These are phyloP conservation scores for Phoma sp. DNA, from an alignment of 2,329 filamentous ascomycete species.

Conservation along the genomic window DNA sequence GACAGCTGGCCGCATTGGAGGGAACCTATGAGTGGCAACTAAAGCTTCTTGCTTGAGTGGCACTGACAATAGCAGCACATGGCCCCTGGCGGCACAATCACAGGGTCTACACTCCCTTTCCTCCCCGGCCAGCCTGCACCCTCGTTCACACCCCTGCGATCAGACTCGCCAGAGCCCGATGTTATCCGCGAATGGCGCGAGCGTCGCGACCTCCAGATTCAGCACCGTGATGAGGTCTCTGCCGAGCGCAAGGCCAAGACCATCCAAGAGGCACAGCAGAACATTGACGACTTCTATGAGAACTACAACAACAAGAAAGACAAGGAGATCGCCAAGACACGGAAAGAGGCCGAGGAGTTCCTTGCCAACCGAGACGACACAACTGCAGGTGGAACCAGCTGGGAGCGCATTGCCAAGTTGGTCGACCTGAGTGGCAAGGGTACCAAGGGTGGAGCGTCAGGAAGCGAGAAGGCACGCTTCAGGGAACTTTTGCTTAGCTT, in stretches of 20 bases:
- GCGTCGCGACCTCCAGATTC: slow-evolving; percentile 80
- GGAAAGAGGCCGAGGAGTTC: slow-evolving; percentile 93
- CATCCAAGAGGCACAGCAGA: slow-evolving; percentile 85
- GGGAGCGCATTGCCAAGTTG: slow-evolving; percentile 97
- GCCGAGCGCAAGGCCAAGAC: slow-evolving; percentile 83
- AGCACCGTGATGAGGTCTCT: slow-evolving; percentile 85
- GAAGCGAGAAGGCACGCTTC: slow-evolving; percentile 95
- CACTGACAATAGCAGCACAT: slow-evolving; percentile 62
- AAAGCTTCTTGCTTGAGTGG: not conserved
- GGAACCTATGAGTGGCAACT: not conserved
- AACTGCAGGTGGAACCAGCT: slow-evolving; percentile 92
- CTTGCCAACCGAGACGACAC: slow-evolving; percentile 88
- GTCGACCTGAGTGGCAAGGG: slow-evolving; percentile 98
- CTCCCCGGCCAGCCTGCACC: slow-evolving; percentile 48
- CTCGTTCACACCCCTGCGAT: slow-evolving; percentile 57
- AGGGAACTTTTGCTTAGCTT: slow-evolving; percentile 86
- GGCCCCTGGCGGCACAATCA: slow-evolving; percentile 80
- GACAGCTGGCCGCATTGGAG: slow-evolving; percentile 5
- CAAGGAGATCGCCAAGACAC: slow-evolving; percentile 86
- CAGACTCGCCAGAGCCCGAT: slow-evolving; percentile 84
- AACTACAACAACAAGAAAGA: slow-evolving; percentile 99
- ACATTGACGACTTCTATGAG: slow-evolving; percentile 99
- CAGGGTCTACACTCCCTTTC: slow-evolving; percentile 69
- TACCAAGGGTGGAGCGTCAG: slow-evolving; percentile 81
- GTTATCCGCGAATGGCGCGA: slow-evolving; percentile 91